Base-by-base conservation (phyloP, 306 rosid species). In the Lathyrus aphaca region DNA sequence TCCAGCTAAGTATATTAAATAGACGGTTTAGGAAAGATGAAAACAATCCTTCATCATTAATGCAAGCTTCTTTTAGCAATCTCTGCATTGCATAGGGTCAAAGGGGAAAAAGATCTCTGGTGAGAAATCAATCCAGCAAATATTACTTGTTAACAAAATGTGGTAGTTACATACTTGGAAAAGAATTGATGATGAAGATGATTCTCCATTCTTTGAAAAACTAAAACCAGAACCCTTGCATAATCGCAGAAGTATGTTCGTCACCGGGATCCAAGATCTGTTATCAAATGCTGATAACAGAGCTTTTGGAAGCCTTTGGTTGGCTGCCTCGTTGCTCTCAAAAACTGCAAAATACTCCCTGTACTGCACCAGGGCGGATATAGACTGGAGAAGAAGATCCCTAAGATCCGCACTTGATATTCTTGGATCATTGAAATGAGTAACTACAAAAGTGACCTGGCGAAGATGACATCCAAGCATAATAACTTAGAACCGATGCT, bases 371-470 rank as follows among this genome's bases (percentile, higher is more conserved):
- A 94, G 84, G 66, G 89, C 99, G 0, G 96, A 90, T 69, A 94
- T 88, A 40, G 97, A 91, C 72, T 94, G 97, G 78, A 94, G 97
- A 79, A 94, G 99, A 77, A 94, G 96, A 82, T 91, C 99, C 77
- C 88, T 80, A 39, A 94, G 89, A 77, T 91, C 97, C 10, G 97
- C 96, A 84, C 96, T 94, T 54, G 97, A 87, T 82, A 94, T 88
- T 77, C 99, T 88, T 68, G 95, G 86, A 73, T 94, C 97, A 23
- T 91, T 91, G 95, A 94, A 91, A 82, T 94, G 99, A 13, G 92
- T 82, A 49, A 94, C 97, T 37, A 91, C 84, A 79, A 94, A 94
- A 75, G 99, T 91, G 61, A 94, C 94, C 99, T 94, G 62, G 66
- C 60, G 60, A 77, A 81, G 49, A 80, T 74, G 74, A 69, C 53